Evolutionary conservation across 2,329 filamentous ascomycete genomes (phyloP).

Genomic region (Knufia fluminis): DNA sequence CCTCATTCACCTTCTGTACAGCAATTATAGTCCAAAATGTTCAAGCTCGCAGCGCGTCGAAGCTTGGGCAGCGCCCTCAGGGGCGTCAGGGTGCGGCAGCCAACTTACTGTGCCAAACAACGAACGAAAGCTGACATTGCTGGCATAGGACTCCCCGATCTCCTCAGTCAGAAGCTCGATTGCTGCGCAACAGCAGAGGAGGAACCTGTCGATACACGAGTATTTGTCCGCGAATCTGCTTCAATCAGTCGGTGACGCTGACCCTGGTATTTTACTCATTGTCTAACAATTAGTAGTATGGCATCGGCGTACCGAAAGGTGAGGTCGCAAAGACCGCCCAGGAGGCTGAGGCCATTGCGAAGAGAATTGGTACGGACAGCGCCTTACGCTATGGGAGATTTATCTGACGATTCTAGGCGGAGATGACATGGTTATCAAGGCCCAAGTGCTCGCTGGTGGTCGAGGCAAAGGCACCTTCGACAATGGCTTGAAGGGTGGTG

Average conservation of each 20-base stretch:
- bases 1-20: neutral
- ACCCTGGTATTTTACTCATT: constrained; percentile 7
- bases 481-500: constrained; percentile 97
- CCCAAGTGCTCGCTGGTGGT: constrained; percentile 93
- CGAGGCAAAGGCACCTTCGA: constrained; percentile 97
- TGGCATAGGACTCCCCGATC: constrained; percentile 45
- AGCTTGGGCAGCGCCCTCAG: constrained; percentile 20
- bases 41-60: constrained; percentile 20
- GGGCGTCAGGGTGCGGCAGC: constrained; percentile 15
- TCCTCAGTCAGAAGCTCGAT: constrained; percentile 44
- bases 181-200: constrained; percentile 61
- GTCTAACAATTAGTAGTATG: constrained; percentile 55
- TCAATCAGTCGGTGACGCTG: constrained; percentile 45
- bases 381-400: neutral
- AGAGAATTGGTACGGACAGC: constrained; percentile 61
- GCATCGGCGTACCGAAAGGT: constrained; percentile 84
- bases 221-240: constrained; percentile 92
- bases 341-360: constrained; percentile 87
- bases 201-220: constrained; percentile 94
- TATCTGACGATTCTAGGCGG: constrained; percentile 39
- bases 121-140: constrained; percentile 7
- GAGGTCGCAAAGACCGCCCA: constrained; percentile 70
- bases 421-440: constrained; percentile 99
- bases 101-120: neutral
- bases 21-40: constrained; percentile 15